Percentiles rank a stretch among this genome's conserved stretches.
Conservation (phyloP, 305 asterid species). For the Withania somnifera region DNA sequence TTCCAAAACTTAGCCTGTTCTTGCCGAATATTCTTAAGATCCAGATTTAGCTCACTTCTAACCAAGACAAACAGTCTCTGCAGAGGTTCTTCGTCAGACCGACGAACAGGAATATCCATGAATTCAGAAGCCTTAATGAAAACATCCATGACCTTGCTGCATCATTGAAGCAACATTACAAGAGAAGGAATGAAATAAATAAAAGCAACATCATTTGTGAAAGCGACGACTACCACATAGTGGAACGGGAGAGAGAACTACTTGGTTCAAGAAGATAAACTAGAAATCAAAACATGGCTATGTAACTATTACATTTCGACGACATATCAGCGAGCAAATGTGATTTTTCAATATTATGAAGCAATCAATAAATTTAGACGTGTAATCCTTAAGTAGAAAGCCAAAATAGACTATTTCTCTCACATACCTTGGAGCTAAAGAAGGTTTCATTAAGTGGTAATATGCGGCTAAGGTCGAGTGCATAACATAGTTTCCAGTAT, state of each 20-base stretch:
- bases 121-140: constrained; percentile 94
- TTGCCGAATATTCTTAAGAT: constrained; percentile 79
- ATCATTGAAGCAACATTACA: constrained; percentile 22
- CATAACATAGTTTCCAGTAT: constrained; percentile 96
- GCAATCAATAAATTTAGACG: background rate
- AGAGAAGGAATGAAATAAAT: background rate
- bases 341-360: background rate
- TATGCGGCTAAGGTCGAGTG: constrained; percentile 85
- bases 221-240: background rate
- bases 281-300: background rate
- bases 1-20: constrained; percentile 97
- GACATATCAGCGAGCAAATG: background rate
- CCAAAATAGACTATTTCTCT: background rate
- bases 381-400: background rate
- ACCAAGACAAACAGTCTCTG: constrained; percentile 89
- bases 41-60: constrained; percentile 94
- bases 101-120: constrained; percentile 95
- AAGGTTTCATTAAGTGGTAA: constrained; percentile 92
- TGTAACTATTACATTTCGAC: background rate
- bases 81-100: constrained; percentile 92
- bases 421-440: constrained; percentile 91
- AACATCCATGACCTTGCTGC: constrained; percentile 97
- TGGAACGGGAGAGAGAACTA: background rate
- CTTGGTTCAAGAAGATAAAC: background rate
- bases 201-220: background rate